Evolutionary conservation across 1,139 yeast species (phyloP), one percentile per base, ranked within the genome.

Genomic region (Candida glucosophila): DNA sequence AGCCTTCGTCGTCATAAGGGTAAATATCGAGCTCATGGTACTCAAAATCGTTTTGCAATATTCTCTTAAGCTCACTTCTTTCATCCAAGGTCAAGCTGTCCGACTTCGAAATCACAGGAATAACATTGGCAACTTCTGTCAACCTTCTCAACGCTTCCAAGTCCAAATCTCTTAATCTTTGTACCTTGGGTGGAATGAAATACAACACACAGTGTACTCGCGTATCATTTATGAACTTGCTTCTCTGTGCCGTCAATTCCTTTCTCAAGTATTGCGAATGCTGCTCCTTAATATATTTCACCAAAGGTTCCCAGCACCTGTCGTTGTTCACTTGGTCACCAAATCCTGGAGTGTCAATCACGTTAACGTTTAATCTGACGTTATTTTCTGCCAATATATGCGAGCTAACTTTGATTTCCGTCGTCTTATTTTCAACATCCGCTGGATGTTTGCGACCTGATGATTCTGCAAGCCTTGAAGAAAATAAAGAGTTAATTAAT

Each of bases 321-420:
- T 86, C 95, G 56, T 90, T 90, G 59, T 90, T 85, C 43, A 90
- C 80, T 56, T 83, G 95, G 59, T 90, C 98, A 20, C 95, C 97
- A 61, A 85, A 90, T 6, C 98, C 98, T 8, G 97, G 97, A 6
- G 97, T 90, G 51, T 90, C 98, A 49, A 90, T 82, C 32, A 88
- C 77, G 43, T 85, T 88, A 37, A 90, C 61, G 45, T 80, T 79
- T 50, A 90, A 73, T 32, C 78, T 75, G 33, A 90, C 98, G 39
- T 81, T 82, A 51, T 85, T 88, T 56, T 90, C 98, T 32, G 75
- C 55, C 38, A 88, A 60, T 16, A 52, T 45, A 44, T 83, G 94
- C 17, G 76, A 58, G 21, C 77, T 69, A 17, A 80, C 79, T 43
- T 78, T 73, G 51, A 90, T 81, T 49, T 88, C 97, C 5, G 95